phyloP scores from a whole-genome alignment of 192 early-diverging fungal species.

The Linnemannia exigua region DNA sequence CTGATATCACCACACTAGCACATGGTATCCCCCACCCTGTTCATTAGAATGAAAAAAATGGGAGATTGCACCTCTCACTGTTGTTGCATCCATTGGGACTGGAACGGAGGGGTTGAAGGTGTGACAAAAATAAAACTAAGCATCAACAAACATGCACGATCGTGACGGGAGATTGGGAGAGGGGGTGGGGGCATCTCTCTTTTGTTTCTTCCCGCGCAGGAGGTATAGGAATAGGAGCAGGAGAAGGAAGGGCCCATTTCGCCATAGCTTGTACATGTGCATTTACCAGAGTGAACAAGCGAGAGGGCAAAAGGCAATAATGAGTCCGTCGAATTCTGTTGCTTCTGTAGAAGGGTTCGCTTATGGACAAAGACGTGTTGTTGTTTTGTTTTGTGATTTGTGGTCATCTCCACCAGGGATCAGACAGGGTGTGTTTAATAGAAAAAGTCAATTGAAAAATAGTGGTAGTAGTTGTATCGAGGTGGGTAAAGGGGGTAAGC shows the following conservation, averaged over 20 bases:
- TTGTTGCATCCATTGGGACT: not conserved
- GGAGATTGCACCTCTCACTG: not conserved
- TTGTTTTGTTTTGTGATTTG: no score
- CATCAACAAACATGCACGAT: constrained; percentile 8
- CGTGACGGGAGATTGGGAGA: not conserved
- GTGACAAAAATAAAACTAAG: not conserved
- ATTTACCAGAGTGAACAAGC: no score
- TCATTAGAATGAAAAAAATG: not conserved
- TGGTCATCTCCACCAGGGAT: constrained; percentile 5
- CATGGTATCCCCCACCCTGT: not conserved
- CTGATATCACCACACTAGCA: not conserved
- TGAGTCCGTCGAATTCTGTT: no score
- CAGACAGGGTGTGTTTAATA: not conserved
- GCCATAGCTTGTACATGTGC: no score
- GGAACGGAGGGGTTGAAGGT: not conserved
- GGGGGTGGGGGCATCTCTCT: not conserved
- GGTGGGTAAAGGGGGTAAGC: not conserved
- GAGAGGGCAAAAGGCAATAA: no score
- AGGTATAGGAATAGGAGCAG: no score
- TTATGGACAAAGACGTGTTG: no score
- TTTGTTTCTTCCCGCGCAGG: no score
- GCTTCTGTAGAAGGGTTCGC: no score
- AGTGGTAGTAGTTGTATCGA: not conserved
- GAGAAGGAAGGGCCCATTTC: no score
- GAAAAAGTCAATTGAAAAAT: not conserved